A percentile compares a stretch with the other conserved stretches of the same genome.
These are phyloP conservation scores for Yamadazyma aaseri DNA, from an alignment of 1,139 yeast genomes.

Conservation along the genomic window DNA sequence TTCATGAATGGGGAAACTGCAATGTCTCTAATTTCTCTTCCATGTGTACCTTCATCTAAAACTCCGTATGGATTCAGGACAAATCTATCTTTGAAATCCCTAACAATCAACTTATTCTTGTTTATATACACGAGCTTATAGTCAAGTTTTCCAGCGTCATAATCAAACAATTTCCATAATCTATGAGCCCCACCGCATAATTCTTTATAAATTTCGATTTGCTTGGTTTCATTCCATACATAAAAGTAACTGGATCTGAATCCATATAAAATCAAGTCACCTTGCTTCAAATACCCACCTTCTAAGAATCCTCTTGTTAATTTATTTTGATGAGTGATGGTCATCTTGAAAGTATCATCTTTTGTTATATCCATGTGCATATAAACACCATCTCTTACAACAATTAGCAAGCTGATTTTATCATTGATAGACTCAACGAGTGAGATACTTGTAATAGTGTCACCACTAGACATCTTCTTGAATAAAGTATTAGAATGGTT, in stretches of 20 bases:
- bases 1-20: constrained; percentile 36
- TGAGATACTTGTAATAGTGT: constrained; percentile 63
- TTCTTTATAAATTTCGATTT: constrained; percentile 65
- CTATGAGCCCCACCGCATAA: constrained; percentile 94
- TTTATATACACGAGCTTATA: constrained; percentile 54
- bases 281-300: constrained; percentile 57
- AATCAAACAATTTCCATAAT: constrained; percentile 59
- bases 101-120: constrained; percentile 42
- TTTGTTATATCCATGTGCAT: constrained; percentile 26
- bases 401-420: constrained; percentile 32
- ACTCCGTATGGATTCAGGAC: constrained; percentile 23
- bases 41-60: constrained; percentile 69
- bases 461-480: constrained; percentile 67
- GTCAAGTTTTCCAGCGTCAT: constrained; percentile 8
- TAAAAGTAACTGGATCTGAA: constrained; percentile 79
- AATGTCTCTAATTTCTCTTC: constrained; percentile 80
- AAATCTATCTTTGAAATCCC: constrained; percentile 25
- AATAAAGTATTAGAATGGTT: constrained; percentile 25
- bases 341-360: constrained; percentile 17
- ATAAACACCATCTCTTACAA: constrained; percentile 68
- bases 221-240: constrained; percentile 79
- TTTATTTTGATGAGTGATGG: constrained; percentile 57
- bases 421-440: constrained; percentile 25
- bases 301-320: constrained; percentile 76
- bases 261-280: constrained; percentile 69